A percentile compares a stretch with the other conserved stretches of the same genome.
Conservation (phyloP, 2,329 filamentous ascomycete genomes). For the Diaporthe aspalathi region DNA sequence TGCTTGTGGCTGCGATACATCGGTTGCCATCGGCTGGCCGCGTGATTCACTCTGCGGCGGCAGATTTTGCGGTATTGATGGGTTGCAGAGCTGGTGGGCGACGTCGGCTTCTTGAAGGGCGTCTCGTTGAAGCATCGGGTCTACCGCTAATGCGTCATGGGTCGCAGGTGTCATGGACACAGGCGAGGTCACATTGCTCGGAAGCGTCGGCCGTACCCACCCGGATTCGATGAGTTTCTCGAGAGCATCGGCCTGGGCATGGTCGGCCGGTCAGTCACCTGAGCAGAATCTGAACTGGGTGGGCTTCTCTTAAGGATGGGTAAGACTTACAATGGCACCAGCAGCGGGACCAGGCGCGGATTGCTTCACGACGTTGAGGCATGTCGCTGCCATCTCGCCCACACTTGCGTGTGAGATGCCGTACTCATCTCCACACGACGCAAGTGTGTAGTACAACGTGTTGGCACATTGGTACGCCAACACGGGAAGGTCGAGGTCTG, state of each 20-base stretch:
- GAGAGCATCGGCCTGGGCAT: slow-evolving; percentile 55
- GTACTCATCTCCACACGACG: slow-evolving; percentile 56
- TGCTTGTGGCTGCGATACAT: slow-evolving; percentile 39
- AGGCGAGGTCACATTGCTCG: slow-evolving; percentile 40
- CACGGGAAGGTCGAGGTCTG: slow-evolving; percentile 65
- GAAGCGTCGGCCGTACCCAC: slow-evolving; percentile 44
- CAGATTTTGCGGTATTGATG: slow-evolving; percentile 37
- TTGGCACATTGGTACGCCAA: slow-evolving; percentile 67
- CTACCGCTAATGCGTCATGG: slow-evolving; percentile 34
- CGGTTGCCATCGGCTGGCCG: slow-evolving; percentile 39
- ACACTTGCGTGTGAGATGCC: slow-evolving; percentile 59
- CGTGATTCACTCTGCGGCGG: slow-evolving; percentile 27
- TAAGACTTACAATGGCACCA: slow-evolving; percentile 56
- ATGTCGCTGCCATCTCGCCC: slow-evolving; percentile 62
- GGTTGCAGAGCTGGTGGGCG: slow-evolving; percentile 38
- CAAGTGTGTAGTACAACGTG: slow-evolving; percentile 63
- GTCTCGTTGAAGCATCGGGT: slow-evolving; percentile 39
- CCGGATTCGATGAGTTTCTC: slow-evolving; percentile 63
- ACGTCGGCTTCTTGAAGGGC: slow-evolving; percentile 40
- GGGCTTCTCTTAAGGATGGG: background rate
- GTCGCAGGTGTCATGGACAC: slow-evolving; percentile 32
- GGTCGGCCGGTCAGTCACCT: background rate
- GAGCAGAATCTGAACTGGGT: no score
- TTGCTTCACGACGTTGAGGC: slow-evolving; percentile 61
- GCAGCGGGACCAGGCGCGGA: slow-evolving; percentile 64